Conservation (phyloP, 176 grass and related monocot species). For the Phyllostachys edulis region DNA sequence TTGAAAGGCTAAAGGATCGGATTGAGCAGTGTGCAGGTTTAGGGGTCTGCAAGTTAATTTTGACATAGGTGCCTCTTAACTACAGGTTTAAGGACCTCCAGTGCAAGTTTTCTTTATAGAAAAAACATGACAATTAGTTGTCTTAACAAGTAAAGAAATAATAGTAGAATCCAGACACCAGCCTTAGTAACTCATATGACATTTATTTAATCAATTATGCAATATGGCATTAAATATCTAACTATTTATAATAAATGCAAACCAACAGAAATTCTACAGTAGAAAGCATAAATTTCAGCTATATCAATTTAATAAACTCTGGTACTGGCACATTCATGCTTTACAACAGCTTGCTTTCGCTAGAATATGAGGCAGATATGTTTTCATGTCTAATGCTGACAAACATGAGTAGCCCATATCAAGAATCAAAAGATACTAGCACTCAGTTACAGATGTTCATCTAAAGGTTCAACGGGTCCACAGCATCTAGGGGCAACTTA, state of each 20-base stretch:
- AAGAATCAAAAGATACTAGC: background rate
- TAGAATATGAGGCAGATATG: no score
- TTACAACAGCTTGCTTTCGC: no score
- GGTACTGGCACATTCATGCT: no score
- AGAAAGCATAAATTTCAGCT: background rate
- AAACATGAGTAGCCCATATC: background rate
- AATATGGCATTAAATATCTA: background rate
- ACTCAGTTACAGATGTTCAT: background rate
- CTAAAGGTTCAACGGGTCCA: background rate
- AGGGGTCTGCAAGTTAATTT: background rate
- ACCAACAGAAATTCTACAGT: background rate
- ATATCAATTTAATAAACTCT: background rate
- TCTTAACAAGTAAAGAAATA: background rate
- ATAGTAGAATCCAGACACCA: background rate
- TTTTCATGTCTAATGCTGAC: no score
- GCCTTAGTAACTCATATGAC: background rate
- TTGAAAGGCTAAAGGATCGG: background rate
- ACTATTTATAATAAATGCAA: conserved; percentile 10
- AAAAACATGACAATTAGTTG: background rate
- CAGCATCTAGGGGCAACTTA: background rate
- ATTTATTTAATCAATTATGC: background rate
- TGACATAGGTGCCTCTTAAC: background rate
- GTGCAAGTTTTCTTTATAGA: background rate
- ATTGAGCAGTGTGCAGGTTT: background rate
- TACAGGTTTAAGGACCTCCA: background rate